phyloP scores from a whole-genome alignment of 495 filamentous ascomycete genomes.

The Daldinia decipiens region DNA sequence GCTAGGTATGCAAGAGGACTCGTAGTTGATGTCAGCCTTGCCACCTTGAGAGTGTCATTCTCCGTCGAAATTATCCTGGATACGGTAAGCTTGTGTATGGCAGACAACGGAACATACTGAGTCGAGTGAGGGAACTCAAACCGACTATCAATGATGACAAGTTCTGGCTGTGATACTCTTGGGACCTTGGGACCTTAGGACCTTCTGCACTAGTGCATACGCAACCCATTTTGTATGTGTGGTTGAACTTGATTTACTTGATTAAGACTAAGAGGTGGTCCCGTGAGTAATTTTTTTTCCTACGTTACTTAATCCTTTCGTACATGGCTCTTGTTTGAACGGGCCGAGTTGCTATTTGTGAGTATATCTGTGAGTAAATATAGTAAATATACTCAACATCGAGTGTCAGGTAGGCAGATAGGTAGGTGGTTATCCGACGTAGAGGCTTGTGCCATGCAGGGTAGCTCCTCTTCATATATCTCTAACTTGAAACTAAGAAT shows the following conservation, averaged over 20 bases:
- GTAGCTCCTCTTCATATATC: background rate
- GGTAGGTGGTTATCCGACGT: background rate
- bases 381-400: background rate
- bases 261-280: background rate
- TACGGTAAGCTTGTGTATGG: constrained; percentile 1
- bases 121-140: background rate
- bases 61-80: background rate
- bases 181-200: background rate
- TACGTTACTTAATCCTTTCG: background rate
- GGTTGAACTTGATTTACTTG: constrained; percentile 2
- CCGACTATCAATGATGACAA: background rate
- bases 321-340: background rate
- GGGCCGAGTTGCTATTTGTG: background rate
- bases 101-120: background rate
- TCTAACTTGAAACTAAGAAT: constrained; percentile 13
- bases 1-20: background rate
- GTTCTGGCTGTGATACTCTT: background rate
- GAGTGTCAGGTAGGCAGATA: constrained; percentile 1
- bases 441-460: background rate
- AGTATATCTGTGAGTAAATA: too few species aligned
- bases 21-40: constrained; percentile 2
- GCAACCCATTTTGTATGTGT: constrained; percentile 3
- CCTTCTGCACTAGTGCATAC: background rate
- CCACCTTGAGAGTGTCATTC: background rate
- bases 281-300: background rate